Percentiles rank a stretch among this genome's conserved stretches.
Evolutionary conservation across 2,329 filamentous ascomycete species (phyloP).

Genomic region (Purpureocillium lavendulum): DNA sequence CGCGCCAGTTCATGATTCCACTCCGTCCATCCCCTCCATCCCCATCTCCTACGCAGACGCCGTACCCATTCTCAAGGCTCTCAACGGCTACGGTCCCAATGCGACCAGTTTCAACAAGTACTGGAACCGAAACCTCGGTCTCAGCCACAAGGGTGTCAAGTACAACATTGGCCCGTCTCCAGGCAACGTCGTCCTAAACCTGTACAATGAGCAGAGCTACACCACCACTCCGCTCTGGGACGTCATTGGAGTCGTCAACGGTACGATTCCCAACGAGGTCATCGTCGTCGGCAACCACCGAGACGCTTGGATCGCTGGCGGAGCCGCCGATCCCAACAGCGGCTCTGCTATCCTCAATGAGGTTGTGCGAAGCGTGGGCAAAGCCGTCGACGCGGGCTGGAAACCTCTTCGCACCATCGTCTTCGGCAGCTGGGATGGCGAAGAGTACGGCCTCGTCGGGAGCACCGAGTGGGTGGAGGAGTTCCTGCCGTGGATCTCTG

Average conservation of each 20-base stretch:
- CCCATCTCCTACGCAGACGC: slow-evolving; percentile 86
- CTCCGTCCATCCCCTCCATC: slow-evolving; percentile 80
- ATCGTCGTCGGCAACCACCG: slow-evolving; percentile 87
- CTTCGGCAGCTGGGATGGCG: slow-evolving; percentile 75
- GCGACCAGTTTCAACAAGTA: slow-evolving; percentile 63
- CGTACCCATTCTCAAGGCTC: slow-evolving; percentile 75
- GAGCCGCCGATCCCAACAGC: slow-evolving; percentile 74
- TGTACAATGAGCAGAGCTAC: slow-evolving; percentile 75
- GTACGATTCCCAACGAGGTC: slow-evolving; percentile 75
- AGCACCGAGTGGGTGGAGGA: slow-evolving; percentile 94
- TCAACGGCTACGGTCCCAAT: slow-evolving; percentile 81
- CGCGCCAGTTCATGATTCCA: slow-evolving; percentile 58
- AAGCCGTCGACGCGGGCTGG: slow-evolving; percentile 53
- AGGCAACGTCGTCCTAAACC: slow-evolving; percentile 59
- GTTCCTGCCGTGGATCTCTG: slow-evolving; percentile 70
- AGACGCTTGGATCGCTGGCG: slow-evolving; percentile 84
- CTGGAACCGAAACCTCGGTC: slow-evolving; percentile 64
- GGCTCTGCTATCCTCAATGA: slow-evolving; percentile 75
- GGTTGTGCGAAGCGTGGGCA: slow-evolving; percentile 65
- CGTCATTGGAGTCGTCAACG: slow-evolving; percentile 87
- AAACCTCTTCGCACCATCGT: slow-evolving; percentile 76
- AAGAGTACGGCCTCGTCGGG: slow-evolving; percentile 80
- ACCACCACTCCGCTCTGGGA: slow-evolving; percentile 80
- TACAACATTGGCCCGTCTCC: slow-evolving; percentile 84
- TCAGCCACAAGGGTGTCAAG: slow-evolving; percentile 70